Conservation (phyloP, 371 early-diverging fungal genomes). For the Capniomyces stellatus region DNA sequence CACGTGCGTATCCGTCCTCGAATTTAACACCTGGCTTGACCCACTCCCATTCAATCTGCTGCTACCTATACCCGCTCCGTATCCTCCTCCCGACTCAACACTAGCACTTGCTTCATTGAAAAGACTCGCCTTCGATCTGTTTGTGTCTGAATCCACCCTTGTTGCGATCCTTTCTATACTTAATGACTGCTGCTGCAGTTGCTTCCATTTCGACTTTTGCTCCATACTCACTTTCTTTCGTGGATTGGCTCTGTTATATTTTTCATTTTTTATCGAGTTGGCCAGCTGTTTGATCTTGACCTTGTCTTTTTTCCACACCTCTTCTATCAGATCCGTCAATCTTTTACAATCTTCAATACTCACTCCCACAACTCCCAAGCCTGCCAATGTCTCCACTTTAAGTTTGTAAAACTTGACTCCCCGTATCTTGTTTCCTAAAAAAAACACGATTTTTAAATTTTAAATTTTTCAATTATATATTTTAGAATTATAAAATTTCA, state of each 20-base stretch:
- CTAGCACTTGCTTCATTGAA: not conserved
- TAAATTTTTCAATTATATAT: too few species aligned
- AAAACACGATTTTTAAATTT: too few species aligned
- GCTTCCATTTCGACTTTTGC: not conserved
- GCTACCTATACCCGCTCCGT: not conserved
- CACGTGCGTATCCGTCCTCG: too few species aligned
- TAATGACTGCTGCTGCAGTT: not conserved
- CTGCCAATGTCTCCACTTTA: not conserved
- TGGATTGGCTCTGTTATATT: not conserved
- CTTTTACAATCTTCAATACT: not conserved
- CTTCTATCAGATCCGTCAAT: not conserved
- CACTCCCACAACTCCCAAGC: not conserved
- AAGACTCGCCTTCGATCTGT: not conserved
- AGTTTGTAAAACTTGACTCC: not conserved
- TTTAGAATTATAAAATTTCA: too few species aligned
- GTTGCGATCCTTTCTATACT: too few species aligned
- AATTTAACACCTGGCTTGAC: too few species aligned
- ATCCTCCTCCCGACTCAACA: not conserved
- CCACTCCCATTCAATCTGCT: not conserved
- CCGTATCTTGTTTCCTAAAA: not conserved
- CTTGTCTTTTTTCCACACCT: not conserved
- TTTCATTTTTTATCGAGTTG: not conserved
- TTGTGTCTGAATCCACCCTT: too few species aligned
- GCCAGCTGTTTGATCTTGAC: not conserved
- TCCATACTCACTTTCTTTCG: not conserved